Evolutionary conservation across 208 protist species (phyloP), one percentile per base, ranked within the genome.

Genomic region (Vickermania ingenoplastis): DNA sequence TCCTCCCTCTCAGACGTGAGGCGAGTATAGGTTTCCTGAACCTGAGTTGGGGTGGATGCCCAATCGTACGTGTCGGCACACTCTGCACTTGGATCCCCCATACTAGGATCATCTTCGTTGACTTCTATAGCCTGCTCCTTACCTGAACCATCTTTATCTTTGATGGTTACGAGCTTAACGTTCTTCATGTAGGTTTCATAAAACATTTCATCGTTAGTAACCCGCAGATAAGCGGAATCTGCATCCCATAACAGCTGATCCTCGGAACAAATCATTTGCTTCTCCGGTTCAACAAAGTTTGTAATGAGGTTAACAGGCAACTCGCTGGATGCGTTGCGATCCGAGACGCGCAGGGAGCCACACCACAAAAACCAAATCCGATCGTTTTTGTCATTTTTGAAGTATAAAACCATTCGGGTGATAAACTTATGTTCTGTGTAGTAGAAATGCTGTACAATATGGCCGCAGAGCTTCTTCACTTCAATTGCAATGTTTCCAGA

Each of bases 391-490:
- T 93, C 86, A 1, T 63, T 61, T 61, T 93, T 93, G 75, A 93
- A 93, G 75, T 93, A 93, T 49, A 91, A 69, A 49, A 93, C 88
- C 88, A 94, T 94, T 31, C 88, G 79, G 1, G 88, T 92, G 66
- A 94, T 92, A 59, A 82, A 84, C 65, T 94, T 94, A 79, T 94
- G 85, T 67, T 94, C 84, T 3, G 83, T 89, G 69, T 86, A 85
- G 72, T 89, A 89, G 66, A 94, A 94, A 69, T 94, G 88, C 56
- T 80, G 72, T 17, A 91, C 81, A 55, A 94, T 91, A 60, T 84
- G 61, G 53, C 76, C 71, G 58, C 88, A 94, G 23, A 94, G 67
- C 50, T 73, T 61, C 67, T 94, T 94, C 54, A 91, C 72, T 23
- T 88, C 49, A 11, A 81, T 56, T 13, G 86, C 75, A 23, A 88